Evolutionary conservation across 2,329 filamentous ascomycete species (phyloP), one percentile per base, ranked within the genome.

Genomic region (Beauveria rudraprayagi): DNA sequence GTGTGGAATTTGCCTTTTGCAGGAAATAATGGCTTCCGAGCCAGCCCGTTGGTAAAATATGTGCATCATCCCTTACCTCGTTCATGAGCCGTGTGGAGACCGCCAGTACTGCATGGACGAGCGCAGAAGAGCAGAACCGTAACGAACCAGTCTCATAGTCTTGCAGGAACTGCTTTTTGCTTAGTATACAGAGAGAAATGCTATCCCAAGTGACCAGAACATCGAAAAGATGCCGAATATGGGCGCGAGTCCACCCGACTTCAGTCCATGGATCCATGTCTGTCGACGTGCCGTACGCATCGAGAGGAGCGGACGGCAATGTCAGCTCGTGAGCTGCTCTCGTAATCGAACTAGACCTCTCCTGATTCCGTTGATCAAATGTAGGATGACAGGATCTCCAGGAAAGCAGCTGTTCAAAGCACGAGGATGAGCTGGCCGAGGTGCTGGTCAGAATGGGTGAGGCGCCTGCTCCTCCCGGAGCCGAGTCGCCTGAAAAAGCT

Each of bases 151-250:
- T 24, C 10, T 60, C 34, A 22, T 43, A 56, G 46, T 53, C 50
- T n/a, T 73, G 22, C 68, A 70, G 34, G 75, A 72, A 62, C 67
- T 68, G 16, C 62, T 65, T 43, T 66, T 69, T 7, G 55, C 59
- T 10, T 65, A 63, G 24, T 58, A 67, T 17, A 70, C 61, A 54
- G 43, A 62, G 63, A n/a, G 61, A 48, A 3, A 63, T 30, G 22
- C 60, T 61, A 34, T 65, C 64, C 61, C 61, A 64, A 3, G 50
- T 58, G 2, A 56, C 19, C 5, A 64, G 41, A 1, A 57, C 26
- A 17, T 65, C 56, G n/a, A 64, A 51, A 8, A 62, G 30, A 26
- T 62, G 58, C 10, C 56, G 56, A 1, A 64, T 41, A 30, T 61
- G 28, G 11, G 61, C 50, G 28, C 56, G 34, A 6, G 61, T 62